Percentiles rank a stretch among this genome's conserved stretches.
phyloP scores from a whole-genome alignment of 2,329 filamentous ascomycete genomes.

The Penicillium sp. region DNA sequence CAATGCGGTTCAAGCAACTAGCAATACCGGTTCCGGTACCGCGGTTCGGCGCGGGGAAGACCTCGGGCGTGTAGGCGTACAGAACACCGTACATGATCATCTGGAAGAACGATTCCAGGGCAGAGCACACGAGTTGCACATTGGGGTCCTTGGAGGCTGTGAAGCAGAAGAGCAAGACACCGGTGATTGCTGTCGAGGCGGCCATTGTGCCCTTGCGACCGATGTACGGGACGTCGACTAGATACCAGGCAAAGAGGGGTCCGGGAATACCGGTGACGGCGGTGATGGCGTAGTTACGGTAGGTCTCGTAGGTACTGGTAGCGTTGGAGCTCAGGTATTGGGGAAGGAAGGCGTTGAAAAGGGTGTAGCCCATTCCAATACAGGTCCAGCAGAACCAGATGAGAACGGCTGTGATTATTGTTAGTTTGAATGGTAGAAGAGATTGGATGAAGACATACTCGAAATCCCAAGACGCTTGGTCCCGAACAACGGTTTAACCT shows the following conservation, averaged over 20 bases:
- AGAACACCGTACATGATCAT: slow-evolving; percentile 53
- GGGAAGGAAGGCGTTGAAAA: slow-evolving; percentile 88
- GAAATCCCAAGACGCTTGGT: slow-evolving; percentile 46
- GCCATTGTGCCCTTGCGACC: slow-evolving; percentile 56
- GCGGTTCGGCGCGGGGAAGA: slow-evolving; percentile 52
- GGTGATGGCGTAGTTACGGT: slow-evolving; percentile 79
- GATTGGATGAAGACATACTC: slow-evolving; percentile 41
- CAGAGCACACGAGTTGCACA: slow-evolving; percentile 47
- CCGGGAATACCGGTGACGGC: slow-evolving; percentile 72
- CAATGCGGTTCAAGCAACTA: slow-evolving; percentile 41
- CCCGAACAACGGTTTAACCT: slow-evolving; percentile 59
- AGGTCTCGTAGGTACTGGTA: slow-evolving; percentile 46
- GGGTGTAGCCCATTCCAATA: slow-evolving; percentile 79
- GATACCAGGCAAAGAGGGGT: slow-evolving; percentile 66
- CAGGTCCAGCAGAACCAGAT: slow-evolving; percentile 77
- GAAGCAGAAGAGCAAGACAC: slow-evolving; percentile 53
- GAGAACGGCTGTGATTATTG: slow-evolving; percentile 33
- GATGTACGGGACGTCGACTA: slow-evolving; percentile 63
- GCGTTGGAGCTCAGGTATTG: slow-evolving; percentile 58
- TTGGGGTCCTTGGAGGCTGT: slow-evolving; percentile 47
- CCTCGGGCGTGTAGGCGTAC: slow-evolving; percentile 56
- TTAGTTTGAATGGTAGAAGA: slow-evolving; percentile 42
- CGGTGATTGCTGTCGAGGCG: slow-evolving; percentile 48
- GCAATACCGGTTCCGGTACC: slow-evolving; percentile 51
- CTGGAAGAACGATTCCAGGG: slow-evolving; percentile 51